Evolutionary conservation across 257 asterid species (phyloP), one percentile per base, ranked within the genome.

Genomic region (Solanum gracilifrons): DNA sequence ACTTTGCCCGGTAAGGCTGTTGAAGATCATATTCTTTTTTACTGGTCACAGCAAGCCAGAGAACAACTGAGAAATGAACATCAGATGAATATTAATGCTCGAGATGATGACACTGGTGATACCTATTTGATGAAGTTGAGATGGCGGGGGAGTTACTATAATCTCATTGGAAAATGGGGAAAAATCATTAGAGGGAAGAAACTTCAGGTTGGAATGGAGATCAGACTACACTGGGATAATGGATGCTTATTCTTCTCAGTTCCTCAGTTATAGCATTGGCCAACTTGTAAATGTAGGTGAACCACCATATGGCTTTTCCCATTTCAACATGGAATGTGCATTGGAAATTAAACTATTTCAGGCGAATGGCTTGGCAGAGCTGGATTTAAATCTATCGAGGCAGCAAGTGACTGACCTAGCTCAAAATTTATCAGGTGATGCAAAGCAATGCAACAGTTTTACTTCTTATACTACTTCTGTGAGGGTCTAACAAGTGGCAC

Each of bases 121-220:
- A 80, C 90, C 46, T 95, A 92, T 88, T 91, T 92, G 86, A 95
- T 94, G 97, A 95, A 94, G 91, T 87, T 95, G 92, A 92, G 90
- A 90, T 95, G 96, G 97, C 92, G 96, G 36, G 95, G 95, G 27
- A 95, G 97, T 88, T 95, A 93, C 62, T 95, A 95, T 88, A 95
- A 95, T 91, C 95, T 95, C 84, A 92, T 94, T 90, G 98, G 98
- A 27, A 95, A 95, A 90, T 95, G 98, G 98, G 98, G 98, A 13
- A 93, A 94, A 90, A 93, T 95, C 79, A 90, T 95, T 77, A 89
- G 98, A 92, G 97, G 91, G 89, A 95, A 91, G 93, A 91, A 92
- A 60, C 95, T 95, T 37, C 93, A 90, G 9, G 94, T 90, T 35
- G 96, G 98, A 83, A 94, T 88, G 88, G 98, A 95, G 93, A 92